Percentiles rank a stretch among this genome's conserved stretches.
These are phyloP conservation scores for Canna indica DNA, from an alignment of 176 grass and related monocot genomes.

Conservation along the genomic window DNA sequence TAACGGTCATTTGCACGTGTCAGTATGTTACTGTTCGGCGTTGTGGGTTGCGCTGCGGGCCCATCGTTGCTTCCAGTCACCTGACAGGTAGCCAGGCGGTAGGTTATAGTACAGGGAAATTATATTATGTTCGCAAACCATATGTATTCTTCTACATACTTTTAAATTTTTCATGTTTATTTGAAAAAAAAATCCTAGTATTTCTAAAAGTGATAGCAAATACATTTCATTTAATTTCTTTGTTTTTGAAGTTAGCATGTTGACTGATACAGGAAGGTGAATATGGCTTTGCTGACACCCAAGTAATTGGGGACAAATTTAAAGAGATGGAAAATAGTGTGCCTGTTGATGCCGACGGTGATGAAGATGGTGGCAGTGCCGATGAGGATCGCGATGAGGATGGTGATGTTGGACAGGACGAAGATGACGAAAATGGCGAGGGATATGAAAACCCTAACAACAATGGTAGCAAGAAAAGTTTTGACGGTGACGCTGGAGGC, in stretches of 20 bases:
- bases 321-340: conserved; percentile 22
- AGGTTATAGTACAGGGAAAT: no score
- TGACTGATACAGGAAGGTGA: conserved; percentile 23
- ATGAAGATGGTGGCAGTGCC: conserved; percentile 34
- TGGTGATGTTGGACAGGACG: conserved; percentile 40
- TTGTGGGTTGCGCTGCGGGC: no score
- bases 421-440: conserved; percentile 47
- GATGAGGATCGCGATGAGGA: conserved; percentile 22
- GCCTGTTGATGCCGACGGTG: conserved; percentile 45
- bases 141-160: no score
- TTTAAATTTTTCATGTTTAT: no score
- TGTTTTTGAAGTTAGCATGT: conserved; percentile 2
- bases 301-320: background rate
- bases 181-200: no score
- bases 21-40: no score
- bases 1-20: no score
- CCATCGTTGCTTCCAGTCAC: no score
- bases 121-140: no score
- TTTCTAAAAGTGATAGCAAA: no score
- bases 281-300: conserved; percentile 26
- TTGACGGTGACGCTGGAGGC: conserved; percentile 27
- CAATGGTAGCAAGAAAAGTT: conserved; percentile 37
- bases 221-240: no score
- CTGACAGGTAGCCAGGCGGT: no score
- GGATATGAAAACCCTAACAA: conserved; percentile 46